A percentile compares a stretch with the other conserved stretches of the same genome.
Evolutionary conservation across 2,329 filamentous ascomycete genomes (phyloP).

Genomic region (Neopestalotiopsis clavispora): DNA sequence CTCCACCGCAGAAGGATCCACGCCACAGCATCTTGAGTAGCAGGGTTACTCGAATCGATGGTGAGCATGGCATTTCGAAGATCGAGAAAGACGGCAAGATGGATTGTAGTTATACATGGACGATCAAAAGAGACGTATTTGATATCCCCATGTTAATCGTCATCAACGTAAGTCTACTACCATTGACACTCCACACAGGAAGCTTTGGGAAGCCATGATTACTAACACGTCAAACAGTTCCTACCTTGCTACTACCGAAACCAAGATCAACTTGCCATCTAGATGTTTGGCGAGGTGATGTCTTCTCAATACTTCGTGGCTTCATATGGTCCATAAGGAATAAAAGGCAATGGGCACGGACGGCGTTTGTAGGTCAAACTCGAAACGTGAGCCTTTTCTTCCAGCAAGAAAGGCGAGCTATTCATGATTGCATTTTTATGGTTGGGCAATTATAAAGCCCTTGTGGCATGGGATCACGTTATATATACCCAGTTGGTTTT

Average conservation of each 20-base stretch:
- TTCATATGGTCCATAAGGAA: background rate
- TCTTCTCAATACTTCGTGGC: background rate
- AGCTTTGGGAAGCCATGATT: background rate
- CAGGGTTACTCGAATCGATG: slow-evolving; percentile 66
- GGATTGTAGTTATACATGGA: slow-evolving; percentile 96
- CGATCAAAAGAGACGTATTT: slow-evolving; percentile 94
- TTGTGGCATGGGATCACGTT: slow-evolving; percentile 9
- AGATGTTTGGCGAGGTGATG: slow-evolving; percentile 17
- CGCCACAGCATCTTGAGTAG: slow-evolving; percentile 59
- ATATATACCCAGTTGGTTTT: slow-evolving; percentile 14
- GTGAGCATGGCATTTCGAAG: slow-evolving; percentile 79
- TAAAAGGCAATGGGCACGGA: slow-evolving; percentile 31
- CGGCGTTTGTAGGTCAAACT: slow-evolving; percentile 36
- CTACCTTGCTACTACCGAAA: slow-evolving; percentile 64
- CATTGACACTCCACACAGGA: background rate
- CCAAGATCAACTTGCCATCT: slow-evolving; percentile 63
- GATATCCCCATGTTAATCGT: slow-evolving; percentile 99
- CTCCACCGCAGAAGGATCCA: slow-evolving; percentile 51
- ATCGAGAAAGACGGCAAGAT: slow-evolving; percentile 89
- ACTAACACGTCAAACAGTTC: slow-evolving; percentile 46
- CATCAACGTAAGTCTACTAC: slow-evolving; percentile 79
- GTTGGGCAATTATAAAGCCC: background rate
- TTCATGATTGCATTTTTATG: slow-evolving; percentile 26
- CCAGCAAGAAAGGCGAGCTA: slow-evolving; percentile 30
- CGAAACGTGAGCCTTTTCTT: slow-evolving; percentile 32